These are phyloP conservation scores for Macaranga tanarius DNA, from an alignment of 441 rosid genomes.

Conservation along the genomic window DNA sequence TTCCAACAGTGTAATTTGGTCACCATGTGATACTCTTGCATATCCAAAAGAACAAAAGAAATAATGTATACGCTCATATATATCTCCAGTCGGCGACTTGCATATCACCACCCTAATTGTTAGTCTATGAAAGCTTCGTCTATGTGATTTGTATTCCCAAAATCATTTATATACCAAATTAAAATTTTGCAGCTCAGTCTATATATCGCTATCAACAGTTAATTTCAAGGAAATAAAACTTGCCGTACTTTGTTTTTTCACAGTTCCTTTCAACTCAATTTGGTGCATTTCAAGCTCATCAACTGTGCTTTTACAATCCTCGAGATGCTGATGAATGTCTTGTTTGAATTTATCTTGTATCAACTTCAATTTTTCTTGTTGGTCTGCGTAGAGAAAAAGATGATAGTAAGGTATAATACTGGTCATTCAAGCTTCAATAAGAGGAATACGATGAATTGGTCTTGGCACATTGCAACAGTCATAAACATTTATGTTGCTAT, in stretches of 20 bases:
- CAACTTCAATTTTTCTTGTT: conserved; percentile 62
- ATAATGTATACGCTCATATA: background rate
- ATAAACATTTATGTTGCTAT: background rate
- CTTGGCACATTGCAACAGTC: background rate
- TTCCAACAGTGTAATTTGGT: background rate
- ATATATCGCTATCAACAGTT: conserved; percentile 4
- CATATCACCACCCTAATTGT: background rate
- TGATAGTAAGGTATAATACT: background rate
- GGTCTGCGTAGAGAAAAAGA: conserved; percentile 47
- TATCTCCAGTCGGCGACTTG: background rate
- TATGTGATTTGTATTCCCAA: conserved; percentile 2
- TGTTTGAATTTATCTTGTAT: conserved; percentile 65
- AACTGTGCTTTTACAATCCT: conserved; percentile 48
- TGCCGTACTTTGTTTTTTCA: conserved; percentile 78
- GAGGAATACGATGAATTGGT: conserved; percentile 1
- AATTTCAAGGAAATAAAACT: conserved; percentile 17
- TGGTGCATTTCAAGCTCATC: conserved; percentile 64
- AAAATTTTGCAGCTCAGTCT: conserved; percentile 8
- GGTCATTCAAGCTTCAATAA: conserved; percentile 1
- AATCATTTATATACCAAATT: conserved; percentile 12
- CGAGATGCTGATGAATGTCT: conserved; percentile 55
- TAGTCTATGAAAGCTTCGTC: background rate
- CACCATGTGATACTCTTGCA: background rate
- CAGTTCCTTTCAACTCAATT: conserved; percentile 54
- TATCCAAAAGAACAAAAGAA: background rate